phyloP scores from a whole-genome alignment of 176 grass and related monocot genomes.

The Eragrostis nindensis region DNA sequence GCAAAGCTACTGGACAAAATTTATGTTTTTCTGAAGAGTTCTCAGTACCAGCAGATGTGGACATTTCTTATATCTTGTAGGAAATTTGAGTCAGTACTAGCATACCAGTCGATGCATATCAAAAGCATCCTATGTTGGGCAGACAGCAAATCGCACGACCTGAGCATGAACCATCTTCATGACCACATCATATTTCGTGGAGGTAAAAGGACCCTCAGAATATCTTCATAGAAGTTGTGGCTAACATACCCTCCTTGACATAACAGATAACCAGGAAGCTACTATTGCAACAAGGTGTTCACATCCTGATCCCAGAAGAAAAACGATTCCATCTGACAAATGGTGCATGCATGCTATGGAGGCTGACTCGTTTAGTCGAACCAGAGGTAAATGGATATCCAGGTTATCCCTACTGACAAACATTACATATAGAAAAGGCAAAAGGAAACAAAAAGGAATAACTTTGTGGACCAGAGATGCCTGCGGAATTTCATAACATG shows the following conservation, averaged over 20 bases:
- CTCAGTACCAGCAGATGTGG: slow-evolving; percentile 25
- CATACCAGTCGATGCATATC: slow-evolving; percentile 24
- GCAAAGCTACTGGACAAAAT: slow-evolving; percentile 19
- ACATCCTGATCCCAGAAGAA: neutral
- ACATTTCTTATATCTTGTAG: slow-evolving; percentile 32
- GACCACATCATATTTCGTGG: slow-evolving; percentile 1
- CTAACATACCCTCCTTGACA: neutral
- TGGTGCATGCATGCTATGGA: neutral
- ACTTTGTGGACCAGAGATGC: neutral
- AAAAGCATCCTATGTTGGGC: slow-evolving; percentile 55
- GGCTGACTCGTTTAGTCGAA: neutral
- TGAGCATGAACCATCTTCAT: slow-evolving; percentile 21
- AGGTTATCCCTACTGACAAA: neutral
- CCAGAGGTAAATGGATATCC: neutral
- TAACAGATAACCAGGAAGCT: slow-evolving; percentile 14
- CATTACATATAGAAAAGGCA: neutral
- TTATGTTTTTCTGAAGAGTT: slow-evolving; percentile 21
- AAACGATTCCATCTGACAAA: slow-evolving; percentile 10
- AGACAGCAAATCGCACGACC: slow-evolving; percentile 22
- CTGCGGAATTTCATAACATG: neutral
- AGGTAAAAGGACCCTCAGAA: neutral
- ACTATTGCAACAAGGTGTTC: slow-evolving; percentile 27
- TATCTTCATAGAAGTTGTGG: slow-evolving; percentile 13
- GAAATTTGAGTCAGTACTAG: slow-evolving; percentile 17
- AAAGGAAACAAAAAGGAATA: neutral